Evolutionary conservation across 2,329 filamentous ascomycete species (phyloP).

Genomic region (Paracorniculantispora psalliotae): DNA sequence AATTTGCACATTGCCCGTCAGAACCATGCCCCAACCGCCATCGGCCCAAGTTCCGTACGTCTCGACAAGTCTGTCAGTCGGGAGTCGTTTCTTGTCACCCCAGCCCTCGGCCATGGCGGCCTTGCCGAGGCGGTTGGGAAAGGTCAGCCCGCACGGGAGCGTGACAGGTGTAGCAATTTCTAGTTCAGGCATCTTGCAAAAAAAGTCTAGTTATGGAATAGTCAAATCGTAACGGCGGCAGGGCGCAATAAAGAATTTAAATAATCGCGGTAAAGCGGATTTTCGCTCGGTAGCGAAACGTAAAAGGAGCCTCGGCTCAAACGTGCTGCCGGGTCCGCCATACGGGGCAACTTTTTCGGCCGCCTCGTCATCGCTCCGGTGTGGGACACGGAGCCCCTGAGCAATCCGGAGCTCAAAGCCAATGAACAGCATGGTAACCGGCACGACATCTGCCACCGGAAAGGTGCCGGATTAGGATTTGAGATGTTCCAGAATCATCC

Average conservation of each 20-base stretch:
- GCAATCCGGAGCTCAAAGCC: neutral
- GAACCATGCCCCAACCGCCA: conserved; percentile 46
- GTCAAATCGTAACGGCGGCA: neutral
- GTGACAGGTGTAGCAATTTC: conserved; percentile 34
- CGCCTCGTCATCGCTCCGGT: neutral
- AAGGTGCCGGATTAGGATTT: no score
- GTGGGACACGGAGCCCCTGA: neutral
- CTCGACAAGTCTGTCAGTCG: conserved; percentile 35
- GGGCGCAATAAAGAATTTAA: neutral
- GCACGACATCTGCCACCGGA: neutral
- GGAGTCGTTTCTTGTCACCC: conserved; percentile 37
- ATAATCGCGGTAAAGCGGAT: neutral
- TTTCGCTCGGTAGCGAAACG: neutral
- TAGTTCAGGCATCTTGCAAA: neutral
- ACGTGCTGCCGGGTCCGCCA: neutral
- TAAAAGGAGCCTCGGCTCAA: neutral
- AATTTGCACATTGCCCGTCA: conserved; percentile 46
- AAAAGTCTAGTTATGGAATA: neutral
- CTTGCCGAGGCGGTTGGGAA: conserved; percentile 51
- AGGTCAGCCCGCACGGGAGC: conserved; percentile 48
- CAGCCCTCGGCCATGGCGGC: conserved; percentile 46
- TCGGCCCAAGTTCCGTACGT: conserved; percentile 50
- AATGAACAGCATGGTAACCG: neutral
- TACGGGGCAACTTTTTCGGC: neutral
- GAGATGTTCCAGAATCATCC: no score